These are phyloP conservation scores for Pichia rugopelliculosa DNA, from an alignment of 805 yeast species.

Conservation along the genomic window DNA sequence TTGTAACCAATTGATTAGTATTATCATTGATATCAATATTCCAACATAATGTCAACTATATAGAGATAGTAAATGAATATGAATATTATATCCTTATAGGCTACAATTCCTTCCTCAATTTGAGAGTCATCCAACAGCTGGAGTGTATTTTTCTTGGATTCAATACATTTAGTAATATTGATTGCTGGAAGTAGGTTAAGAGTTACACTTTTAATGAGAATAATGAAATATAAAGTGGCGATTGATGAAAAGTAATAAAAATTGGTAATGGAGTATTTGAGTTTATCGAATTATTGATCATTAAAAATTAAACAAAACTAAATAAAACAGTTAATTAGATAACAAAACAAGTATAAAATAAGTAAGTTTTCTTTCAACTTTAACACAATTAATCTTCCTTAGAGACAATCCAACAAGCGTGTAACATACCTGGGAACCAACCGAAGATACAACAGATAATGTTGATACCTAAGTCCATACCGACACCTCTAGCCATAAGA, in stretches of 20 bases:
- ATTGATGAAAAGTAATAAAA: too few species aligned
- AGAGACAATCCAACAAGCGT: conserved; percentile 58
- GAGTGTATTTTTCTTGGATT: neutral
- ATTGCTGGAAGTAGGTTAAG: too few species aligned
- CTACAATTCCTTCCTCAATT: neutral
- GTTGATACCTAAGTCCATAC: conserved; percentile 59
- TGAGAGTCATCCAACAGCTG: neutral
- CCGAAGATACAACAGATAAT: conserved; percentile 50
- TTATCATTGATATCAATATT: neutral
- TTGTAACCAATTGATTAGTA: neutral
- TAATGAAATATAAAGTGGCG: neutral
- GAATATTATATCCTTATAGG: neutral
- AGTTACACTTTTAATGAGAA: neutral
- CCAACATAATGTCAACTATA: neutral
- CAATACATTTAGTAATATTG: neutral
- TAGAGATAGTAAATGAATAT: conserved; percentile 26
- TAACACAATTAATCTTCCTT: conserved; percentile 46
- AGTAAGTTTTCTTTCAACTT: too few species aligned
- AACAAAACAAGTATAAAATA: neutral
- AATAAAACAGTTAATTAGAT: neutral
- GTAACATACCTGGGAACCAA: conserved; percentile 78
- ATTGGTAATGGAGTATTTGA: too few species aligned
- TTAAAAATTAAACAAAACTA: neutral
- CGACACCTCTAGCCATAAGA: conserved; percentile 59
- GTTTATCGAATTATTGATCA: neutral